These are phyloP conservation scores for Dioscorea cayenensis DNA, from an alignment of 116 monocot genomes.

Conservation along the genomic window DNA sequence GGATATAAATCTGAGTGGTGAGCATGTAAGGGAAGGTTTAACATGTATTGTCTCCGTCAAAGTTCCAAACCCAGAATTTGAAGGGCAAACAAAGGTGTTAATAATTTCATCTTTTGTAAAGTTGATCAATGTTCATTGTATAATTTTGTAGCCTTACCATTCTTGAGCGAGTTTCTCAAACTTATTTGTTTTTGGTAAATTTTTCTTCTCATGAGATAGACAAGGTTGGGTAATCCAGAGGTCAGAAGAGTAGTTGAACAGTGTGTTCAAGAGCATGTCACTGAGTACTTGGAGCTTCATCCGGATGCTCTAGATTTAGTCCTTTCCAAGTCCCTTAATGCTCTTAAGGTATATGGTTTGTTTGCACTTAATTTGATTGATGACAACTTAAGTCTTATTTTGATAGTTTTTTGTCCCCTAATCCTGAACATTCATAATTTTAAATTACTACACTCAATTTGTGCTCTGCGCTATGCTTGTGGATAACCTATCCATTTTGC, in stretches of 20 bases:
- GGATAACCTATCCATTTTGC: too few relatives aligned
- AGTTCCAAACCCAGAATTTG: conserved; percentile 94
- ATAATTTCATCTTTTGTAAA: neutral
- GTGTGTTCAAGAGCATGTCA: conserved; percentile 81
- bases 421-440: neutral
- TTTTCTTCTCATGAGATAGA: conserved; percentile 35
- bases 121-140: neutral
- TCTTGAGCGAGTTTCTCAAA: neutral
- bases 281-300: conserved; percentile 91
- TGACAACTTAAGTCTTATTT: neutral
- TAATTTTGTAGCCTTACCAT: neutral
- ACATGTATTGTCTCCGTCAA: conserved; percentile 93
- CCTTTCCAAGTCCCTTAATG: conserved; percentile 92
- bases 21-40: conserved; percentile 96
- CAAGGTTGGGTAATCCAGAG: conserved; percentile 97
- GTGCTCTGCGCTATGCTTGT: too few relatives aligned
- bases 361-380: neutral
- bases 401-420: neutral
- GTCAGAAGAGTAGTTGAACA: conserved; percentile 90
- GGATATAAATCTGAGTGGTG: conserved; percentile 89
- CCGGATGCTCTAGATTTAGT: conserved; percentile 72
- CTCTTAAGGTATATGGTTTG: conserved; percentile 55
- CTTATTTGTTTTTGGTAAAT: neutral
- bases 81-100: conserved; percentile 96
- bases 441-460: too few relatives aligned